Conservation (phyloP, 2,329 filamentous ascomycete species). For the Aureobasidium leucospermi region DNA sequence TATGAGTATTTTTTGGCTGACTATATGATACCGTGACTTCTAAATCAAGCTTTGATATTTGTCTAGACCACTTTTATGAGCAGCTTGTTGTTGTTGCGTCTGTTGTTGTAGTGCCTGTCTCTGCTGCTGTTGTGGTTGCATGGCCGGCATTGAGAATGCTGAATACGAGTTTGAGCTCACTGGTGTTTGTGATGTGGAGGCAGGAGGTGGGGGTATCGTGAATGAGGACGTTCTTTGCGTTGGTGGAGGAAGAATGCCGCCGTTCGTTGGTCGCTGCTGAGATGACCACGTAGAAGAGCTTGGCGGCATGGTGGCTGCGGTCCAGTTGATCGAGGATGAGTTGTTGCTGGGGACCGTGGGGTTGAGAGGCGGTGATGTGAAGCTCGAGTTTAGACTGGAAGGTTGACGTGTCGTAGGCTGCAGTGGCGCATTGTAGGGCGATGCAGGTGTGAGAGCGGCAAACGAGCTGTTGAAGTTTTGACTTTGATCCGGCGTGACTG, state of each 20-base stretch:
- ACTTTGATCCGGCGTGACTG: conserved; percentile 30
- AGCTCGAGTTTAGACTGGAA: conserved; percentile 3
- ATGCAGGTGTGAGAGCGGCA: conserved; percentile 28
- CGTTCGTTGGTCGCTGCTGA: conserved; percentile 7
- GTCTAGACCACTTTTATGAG: conserved; percentile 44
- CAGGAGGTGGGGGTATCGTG: conserved; percentile 51
- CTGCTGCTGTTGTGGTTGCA: conserved; percentile 14
- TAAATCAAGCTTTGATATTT: conserved; percentile 56
- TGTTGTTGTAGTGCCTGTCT: background rate
- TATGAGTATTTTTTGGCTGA: too few species aligned
- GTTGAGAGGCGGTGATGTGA: conserved; percentile 18
- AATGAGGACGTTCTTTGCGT: conserved; percentile 40
- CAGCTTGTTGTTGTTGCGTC: conserved; percentile 23
- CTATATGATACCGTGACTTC: too few species aligned
- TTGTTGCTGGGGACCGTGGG: conserved; percentile 19
- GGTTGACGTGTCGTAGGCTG: conserved; percentile 20
- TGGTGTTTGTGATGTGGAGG: conserved; percentile 28
- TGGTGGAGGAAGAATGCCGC: conserved; percentile 1
- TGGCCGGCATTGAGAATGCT: background rate
- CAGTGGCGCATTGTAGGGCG: conserved; percentile 24
- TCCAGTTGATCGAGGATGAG: conserved; percentile 45
- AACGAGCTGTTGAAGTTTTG: conserved; percentile 24
- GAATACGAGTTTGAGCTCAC: conserved; percentile 32
- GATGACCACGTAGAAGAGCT: conserved; percentile 15
- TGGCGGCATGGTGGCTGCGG: conserved; percentile 27